A percentile compares a stretch with the other conserved stretches of the same genome.
Conservation (phyloP, 2,329 filamentous ascomycete species). For the Onygenales sp. region DNA sequence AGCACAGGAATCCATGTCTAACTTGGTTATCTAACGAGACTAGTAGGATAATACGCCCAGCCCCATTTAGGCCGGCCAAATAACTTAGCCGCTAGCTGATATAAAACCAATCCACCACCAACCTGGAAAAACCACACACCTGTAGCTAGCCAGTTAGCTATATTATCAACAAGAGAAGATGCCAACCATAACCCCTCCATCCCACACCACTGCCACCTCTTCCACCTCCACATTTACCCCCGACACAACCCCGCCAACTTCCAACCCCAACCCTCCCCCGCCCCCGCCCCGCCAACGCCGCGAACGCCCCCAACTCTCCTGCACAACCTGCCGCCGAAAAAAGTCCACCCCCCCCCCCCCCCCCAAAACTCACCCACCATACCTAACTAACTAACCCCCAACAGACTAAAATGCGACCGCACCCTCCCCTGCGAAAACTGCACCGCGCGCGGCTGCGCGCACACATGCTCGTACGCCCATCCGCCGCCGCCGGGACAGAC, state of each 20-base stretch:
- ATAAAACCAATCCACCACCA: too few relatives aligned
- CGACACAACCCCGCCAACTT: background rate
- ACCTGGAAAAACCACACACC: too few relatives aligned
- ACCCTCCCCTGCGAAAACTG: constrained; percentile 49
- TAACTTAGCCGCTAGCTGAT: too few relatives aligned
- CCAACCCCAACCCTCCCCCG: background rate
- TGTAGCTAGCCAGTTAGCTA: too few relatives aligned
- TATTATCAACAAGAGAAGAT: too few relatives aligned
- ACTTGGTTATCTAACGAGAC: too few relatives aligned
- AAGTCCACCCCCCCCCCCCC: constrained; percentile 19
- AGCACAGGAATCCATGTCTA: too few relatives aligned
- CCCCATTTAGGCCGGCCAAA: too few relatives aligned
- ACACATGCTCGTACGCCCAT: constrained; percentile 44
- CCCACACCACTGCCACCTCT: too few relatives aligned
- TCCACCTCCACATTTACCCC: too few relatives aligned
- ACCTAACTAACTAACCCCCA: background rate
- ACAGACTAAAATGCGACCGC: constrained; percentile 48
- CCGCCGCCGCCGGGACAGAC: constrained; percentile 28
- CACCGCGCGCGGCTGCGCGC: constrained; percentile 45
- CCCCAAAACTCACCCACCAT: background rate
- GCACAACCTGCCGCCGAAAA: constrained; percentile 24
- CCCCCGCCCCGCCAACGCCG: constrained; percentile 17
- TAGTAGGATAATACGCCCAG: too few relatives aligned
- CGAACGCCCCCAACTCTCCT: constrained; percentile 27
- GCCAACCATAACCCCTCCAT: too few relatives aligned